These are phyloP conservation scores for Hanseniaspora lachancei DNA, from an alignment of 805 yeast genomes.

Conservation along the genomic window DNA sequence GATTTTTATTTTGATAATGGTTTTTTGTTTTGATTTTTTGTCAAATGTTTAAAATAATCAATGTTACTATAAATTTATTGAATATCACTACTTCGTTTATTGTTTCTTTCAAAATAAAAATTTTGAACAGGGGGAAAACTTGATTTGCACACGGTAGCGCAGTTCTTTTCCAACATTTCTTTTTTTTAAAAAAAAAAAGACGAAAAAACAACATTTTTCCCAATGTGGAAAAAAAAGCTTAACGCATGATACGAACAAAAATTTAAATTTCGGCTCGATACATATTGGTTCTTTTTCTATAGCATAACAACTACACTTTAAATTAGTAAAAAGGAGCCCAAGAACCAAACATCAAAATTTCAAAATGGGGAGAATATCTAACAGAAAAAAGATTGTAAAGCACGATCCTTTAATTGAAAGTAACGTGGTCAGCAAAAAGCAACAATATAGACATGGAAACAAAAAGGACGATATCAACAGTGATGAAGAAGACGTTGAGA, in stretches of 20 bases:
- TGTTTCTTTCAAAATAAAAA: too few relatives aligned
- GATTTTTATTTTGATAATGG: background rate
- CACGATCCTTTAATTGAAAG: conserved; percentile 61
- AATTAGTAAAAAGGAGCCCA: background rate
- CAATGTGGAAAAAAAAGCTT: background rate
- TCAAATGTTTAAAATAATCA: too few relatives aligned
- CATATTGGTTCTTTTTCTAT: too few relatives aligned
- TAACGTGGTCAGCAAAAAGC: conserved; percentile 11
- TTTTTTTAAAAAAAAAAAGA: background rate
- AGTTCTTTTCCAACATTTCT: background rate
- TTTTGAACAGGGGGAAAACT: too few relatives aligned
- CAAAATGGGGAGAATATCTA: conserved; percentile 55
- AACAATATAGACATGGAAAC: conserved; percentile 12
- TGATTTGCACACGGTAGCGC: too few relatives aligned
- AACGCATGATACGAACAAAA: too few relatives aligned
- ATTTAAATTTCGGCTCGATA: too few relatives aligned
- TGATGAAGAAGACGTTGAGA: conserved; percentile 35
- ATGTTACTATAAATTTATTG: too few relatives aligned
- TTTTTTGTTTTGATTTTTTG: too few relatives aligned
- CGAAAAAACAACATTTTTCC: background rate
- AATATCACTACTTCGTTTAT: too few relatives aligned
- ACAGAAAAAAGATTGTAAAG: conserved; percentile 42
- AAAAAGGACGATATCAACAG: conserved; percentile 27
- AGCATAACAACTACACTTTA: background rate
- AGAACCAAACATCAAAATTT: background rate